These are phyloP conservation scores for Nicotiana rustica DNA, from an alignment of 305 asterid genomes.

Conservation along the genomic window DNA sequence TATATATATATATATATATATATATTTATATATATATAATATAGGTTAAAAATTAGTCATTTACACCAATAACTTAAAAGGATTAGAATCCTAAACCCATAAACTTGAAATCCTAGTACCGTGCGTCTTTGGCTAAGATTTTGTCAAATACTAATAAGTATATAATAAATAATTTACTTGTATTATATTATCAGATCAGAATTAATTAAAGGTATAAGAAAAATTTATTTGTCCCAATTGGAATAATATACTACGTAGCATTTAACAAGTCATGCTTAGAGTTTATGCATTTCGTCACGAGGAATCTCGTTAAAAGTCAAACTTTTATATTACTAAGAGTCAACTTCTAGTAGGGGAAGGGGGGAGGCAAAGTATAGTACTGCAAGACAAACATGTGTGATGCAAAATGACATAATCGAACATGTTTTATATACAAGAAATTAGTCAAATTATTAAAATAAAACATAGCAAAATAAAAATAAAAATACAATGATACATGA, in stretches of 20 bases:
- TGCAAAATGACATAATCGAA: background rate
- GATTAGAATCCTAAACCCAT: too few relatives aligned
- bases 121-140: background rate
- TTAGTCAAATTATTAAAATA: background rate
- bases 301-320: background rate
- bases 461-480: too few relatives aligned
- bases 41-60: too few relatives aligned
- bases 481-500: too few relatives aligned
- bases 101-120: too few relatives aligned
- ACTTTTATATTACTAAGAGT: background rate
- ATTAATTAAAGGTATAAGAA: background rate
- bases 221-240: background rate
- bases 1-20: too few relatives aligned
- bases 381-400: background rate
- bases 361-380: background rate
- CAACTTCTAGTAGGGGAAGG: background rate
- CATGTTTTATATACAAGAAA: background rate
- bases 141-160: background rate
- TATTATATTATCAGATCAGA: background rate
- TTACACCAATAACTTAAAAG: too few relatives aligned
- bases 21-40: too few relatives aligned
- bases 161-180: background rate
- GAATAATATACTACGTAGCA: background rate
- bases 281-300: background rate
- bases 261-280: background rate